phyloP scores from a whole-genome alignment of 108 stramenopile genomes.

The Aurantiochytrium sp. region DNA sequence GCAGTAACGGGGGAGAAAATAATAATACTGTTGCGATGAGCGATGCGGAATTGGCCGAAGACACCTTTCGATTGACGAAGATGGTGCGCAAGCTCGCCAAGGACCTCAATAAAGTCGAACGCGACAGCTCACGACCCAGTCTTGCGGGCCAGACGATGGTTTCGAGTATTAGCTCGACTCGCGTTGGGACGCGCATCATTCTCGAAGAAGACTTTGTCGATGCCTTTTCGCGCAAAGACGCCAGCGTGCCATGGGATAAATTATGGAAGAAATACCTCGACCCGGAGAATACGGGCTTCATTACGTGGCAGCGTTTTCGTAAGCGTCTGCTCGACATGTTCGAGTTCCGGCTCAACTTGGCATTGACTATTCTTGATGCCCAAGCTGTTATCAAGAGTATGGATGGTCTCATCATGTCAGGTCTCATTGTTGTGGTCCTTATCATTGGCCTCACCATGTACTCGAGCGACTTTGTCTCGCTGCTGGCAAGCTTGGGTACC shows the following conservation, averaged over 20 bases:
- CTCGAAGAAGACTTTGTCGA: neutral
- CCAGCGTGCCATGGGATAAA: neutral
- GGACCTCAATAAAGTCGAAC: neutral
- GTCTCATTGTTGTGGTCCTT: neutral
- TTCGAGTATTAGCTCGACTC: neutral
- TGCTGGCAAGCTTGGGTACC: neutral
- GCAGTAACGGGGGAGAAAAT: neutral
- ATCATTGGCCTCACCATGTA: neutral
- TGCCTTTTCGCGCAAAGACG: neutral
- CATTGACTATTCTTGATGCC: neutral
- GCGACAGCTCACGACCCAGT: neutral
- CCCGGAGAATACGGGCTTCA: neutral
- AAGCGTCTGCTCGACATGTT: neutral
- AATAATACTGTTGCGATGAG: neutral
- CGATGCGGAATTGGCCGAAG: neutral
- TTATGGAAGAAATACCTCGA: constrained; percentile 1
- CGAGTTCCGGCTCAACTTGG: neutral
- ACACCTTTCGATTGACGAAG: neutral
- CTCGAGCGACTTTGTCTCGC: neutral
- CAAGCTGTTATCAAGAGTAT: neutral
- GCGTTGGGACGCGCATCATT: neutral
- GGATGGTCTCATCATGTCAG: neutral
- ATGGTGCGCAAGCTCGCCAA: neutral
- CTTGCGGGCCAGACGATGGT: neutral
- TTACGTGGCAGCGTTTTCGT: neutral